Evolutionary conservation across 805 yeast genomes (phyloP).

Genomic region (Saturnispora mendoncae): DNA sequence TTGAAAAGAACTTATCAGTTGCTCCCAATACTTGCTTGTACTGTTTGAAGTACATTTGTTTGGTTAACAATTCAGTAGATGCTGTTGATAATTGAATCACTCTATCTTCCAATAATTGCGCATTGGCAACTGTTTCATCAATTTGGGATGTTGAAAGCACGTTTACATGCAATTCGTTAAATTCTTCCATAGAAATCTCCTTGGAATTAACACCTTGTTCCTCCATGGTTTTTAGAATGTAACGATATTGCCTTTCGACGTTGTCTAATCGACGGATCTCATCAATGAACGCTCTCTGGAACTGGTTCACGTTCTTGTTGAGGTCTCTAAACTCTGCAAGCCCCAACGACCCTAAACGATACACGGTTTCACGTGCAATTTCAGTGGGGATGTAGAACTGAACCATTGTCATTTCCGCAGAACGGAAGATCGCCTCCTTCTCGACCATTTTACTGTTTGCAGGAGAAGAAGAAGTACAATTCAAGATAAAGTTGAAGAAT

Average conservation of each 20-base stretch:
- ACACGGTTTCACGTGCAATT: slow-evolving; percentile 74
- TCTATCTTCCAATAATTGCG: slow-evolving; percentile 64
- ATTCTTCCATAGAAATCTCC: slow-evolving; percentile 21
- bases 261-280: slow-evolving; percentile 82
- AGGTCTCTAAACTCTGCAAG: slow-evolving; percentile 83
- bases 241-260: slow-evolving; percentile 76
- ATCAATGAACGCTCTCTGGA: slow-evolving; percentile 85
- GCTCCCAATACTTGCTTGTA: slow-evolving; percentile 52
- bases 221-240: slow-evolving; percentile 41
- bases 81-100: slow-evolving; percentile 64
- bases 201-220: slow-evolving; percentile 23
- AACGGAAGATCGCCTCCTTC: slow-evolving; percentile 34
- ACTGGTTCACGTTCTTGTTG: slow-evolving; percentile 72
- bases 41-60: slow-evolving; percentile 62
- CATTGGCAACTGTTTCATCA: slow-evolving; percentile 59
- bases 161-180: slow-evolving; percentile 14
- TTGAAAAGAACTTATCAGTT: slow-evolving; percentile 40
- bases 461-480: not conserved
- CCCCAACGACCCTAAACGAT: slow-evolving; percentile 81
- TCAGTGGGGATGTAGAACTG: slow-evolving; percentile 91
- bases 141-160: slow-evolving; percentile 36
- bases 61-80: slow-evolving; percentile 50
- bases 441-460: slow-evolving; percentile 8
- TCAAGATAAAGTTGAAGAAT: not conserved
- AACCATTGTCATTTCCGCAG: slow-evolving; percentile 95